Conservation (phyloP, 163 green algal species). For the Scenedesmus sp. region DNA sequence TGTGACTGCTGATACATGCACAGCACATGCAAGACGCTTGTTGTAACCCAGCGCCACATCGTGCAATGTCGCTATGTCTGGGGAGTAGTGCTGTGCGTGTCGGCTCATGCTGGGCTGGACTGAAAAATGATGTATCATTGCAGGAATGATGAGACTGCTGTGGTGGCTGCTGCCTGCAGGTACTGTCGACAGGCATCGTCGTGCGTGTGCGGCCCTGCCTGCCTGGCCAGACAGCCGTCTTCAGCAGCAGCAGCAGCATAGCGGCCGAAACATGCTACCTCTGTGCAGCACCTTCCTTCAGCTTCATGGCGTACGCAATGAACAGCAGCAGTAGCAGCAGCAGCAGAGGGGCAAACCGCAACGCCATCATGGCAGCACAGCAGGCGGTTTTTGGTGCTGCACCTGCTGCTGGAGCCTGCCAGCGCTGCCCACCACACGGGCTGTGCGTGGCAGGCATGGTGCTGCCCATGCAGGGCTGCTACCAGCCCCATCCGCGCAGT, state of each 20-base stretch:
- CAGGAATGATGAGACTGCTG: too few species aligned
- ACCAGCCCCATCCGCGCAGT: conserved; percentile 2
- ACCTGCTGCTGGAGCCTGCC: background rate
- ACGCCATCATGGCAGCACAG: background rate
- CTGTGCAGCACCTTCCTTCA: conserved; percentile 31
- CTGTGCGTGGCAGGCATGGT: conserved; percentile 9
- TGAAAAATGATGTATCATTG: too few species aligned
- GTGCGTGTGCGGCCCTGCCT: conserved; percentile 37
- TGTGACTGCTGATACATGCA: too few species aligned
- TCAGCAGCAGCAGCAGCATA: conserved; percentile 11
- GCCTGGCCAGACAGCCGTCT: conserved; percentile 12
- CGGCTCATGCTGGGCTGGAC: too few species aligned
- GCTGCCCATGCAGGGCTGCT: background rate
- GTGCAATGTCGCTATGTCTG: too few species aligned
- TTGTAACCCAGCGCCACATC: too few species aligned
- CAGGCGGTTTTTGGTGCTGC: background rate
- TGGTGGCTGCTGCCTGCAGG: conserved; percentile 3
- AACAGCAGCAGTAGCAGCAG: background rate
- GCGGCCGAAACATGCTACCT: background rate
- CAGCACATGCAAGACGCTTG: too few species aligned
- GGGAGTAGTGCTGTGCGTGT: too few species aligned
- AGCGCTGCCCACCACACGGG: background rate
- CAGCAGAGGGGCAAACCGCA: background rate
- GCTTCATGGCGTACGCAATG: conserved; percentile 26
- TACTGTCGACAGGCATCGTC: background rate